phyloP scores from a whole-genome alignment of 106 monocot genomes.

The Vanilla planifolia region DNA sequence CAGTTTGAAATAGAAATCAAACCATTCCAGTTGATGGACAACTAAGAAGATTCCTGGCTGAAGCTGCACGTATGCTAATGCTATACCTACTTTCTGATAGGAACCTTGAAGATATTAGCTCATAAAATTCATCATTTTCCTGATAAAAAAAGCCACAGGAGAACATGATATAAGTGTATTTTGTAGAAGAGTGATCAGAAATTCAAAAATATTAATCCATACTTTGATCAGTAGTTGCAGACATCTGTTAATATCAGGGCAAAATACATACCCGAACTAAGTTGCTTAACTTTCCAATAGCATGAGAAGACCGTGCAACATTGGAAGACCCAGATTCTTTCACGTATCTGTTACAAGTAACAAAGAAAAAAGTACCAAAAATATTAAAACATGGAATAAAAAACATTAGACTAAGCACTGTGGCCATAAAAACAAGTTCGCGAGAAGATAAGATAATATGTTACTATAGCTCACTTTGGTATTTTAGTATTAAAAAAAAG shows the following conservation, averaged over 20 bases:
- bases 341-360: constrained; percentile 38
- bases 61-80: constrained; percentile 55
- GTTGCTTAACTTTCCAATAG: constrained; percentile 71
- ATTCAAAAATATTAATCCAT: not conserved
- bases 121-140: constrained; percentile 93
- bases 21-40: constrained; percentile 81
- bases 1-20: not conserved
- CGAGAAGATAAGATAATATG: not conserved
- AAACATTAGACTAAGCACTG: not conserved
- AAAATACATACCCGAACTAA: constrained; percentile 52
- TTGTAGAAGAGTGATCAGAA: not conserved
- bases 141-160: constrained; percentile 16
- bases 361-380: not conserved
- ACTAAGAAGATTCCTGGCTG: constrained; percentile 71
- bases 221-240: not conserved
- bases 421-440: not conserved
- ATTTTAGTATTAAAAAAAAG: not conserved
- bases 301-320: constrained; percentile 57
- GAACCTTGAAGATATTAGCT: constrained; percentile 68
- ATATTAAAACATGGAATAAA: not conserved
- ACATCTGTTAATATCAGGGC: not conserved
- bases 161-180: not conserved
- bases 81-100: constrained; percentile 71
- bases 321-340: constrained; percentile 54
- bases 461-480: not conserved